Base-by-base conservation (phyloP, 2,329 filamentous ascomycete species). In the Colletotrichum karsti region DNA sequence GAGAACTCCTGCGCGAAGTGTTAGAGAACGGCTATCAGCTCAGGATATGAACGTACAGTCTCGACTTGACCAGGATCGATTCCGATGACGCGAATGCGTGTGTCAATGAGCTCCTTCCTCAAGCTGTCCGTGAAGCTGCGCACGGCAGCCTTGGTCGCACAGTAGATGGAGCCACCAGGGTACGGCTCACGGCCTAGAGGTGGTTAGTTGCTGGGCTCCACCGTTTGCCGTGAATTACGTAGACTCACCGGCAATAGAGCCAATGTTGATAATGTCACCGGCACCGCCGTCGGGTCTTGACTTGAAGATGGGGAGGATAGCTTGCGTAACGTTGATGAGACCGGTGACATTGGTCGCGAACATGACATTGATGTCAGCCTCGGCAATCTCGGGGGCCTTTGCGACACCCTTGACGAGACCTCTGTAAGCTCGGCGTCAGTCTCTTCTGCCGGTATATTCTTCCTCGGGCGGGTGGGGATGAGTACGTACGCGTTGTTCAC, bases 321-420 rank as follows among this genome's bases (percentile, higher is more conserved):
- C 93, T 84, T 99, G 96, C 1, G 96, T 98, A 92, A 98, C 93
- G 84, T 95, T 93, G 84, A 99, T 96, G 35, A 99, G 86, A 28
- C 96, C 96, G 2, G 92, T 96, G 58, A 98, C 95, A 78, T 99
- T 99, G 66, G 96, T 98, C 51, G 88, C 83, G 77, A 98, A 93
- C 94, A 98, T 98, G 78, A 91, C 76, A 74, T 92, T 86, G 74
- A 98, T 92, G 81, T 99, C 95, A 66, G 91, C 90, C 74, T 93
- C 87, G 15, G 85, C 87, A 77, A 99, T 98, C 42, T 93, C 88
- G 18, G 95, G 95, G 1, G 94, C 94, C 77, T 92, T 90, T 55
- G 93, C 95, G 12, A 97, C 89, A 71, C 94, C 95, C 80, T 93
- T 95, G 69, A 97, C 95, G 20, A 98, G 88, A 44, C 95, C 95